Conservation (phyloP, 768 basidiomycete genomes). For the Holtermannia corniformis region DNA sequence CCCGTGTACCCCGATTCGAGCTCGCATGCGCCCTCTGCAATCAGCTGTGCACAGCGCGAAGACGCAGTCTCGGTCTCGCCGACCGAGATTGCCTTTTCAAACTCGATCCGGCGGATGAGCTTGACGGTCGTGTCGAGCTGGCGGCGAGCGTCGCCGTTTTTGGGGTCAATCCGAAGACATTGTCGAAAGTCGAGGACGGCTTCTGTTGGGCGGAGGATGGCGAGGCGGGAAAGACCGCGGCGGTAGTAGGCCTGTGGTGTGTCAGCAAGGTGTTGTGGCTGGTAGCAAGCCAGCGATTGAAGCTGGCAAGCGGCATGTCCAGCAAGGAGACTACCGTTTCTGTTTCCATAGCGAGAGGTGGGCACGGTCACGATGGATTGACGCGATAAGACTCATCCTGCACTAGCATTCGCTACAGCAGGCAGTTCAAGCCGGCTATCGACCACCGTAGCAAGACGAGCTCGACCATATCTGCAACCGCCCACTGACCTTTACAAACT, state of each 20-base stretch:
- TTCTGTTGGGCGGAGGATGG: conserved; percentile 74
- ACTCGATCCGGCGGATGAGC: conserved; percentile 76
- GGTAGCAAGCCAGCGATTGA: conserved; percentile 48
- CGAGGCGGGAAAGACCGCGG: conserved; percentile 81
- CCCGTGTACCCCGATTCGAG: conserved; percentile 65
- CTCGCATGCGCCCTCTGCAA: conserved; percentile 68
- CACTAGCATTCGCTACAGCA: no score
- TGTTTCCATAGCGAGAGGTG: no score
- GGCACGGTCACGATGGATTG: no score
- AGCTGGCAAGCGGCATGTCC: background rate
- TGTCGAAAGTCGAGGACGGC: conserved; percentile 84
- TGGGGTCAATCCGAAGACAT: conserved; percentile 71
- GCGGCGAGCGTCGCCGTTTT: conserved; percentile 65
- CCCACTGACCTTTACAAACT: conserved; percentile 65
- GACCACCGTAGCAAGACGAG: no score
- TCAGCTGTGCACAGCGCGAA: conserved; percentile 65
- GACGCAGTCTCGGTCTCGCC: conserved; percentile 79
- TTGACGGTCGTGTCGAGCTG: conserved; percentile 86
- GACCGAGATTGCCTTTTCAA: conserved; percentile 90
- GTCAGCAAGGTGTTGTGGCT: background rate
- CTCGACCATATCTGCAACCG: no score
- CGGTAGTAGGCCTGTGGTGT: conserved; percentile 45
- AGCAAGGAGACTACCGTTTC: background rate
- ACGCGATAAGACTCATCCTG: no score
- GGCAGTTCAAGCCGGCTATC: no score